Evolutionary conservation across 805 yeast species (phyloP).

Genomic region (Barnettozyma sucrosica): DNA sequence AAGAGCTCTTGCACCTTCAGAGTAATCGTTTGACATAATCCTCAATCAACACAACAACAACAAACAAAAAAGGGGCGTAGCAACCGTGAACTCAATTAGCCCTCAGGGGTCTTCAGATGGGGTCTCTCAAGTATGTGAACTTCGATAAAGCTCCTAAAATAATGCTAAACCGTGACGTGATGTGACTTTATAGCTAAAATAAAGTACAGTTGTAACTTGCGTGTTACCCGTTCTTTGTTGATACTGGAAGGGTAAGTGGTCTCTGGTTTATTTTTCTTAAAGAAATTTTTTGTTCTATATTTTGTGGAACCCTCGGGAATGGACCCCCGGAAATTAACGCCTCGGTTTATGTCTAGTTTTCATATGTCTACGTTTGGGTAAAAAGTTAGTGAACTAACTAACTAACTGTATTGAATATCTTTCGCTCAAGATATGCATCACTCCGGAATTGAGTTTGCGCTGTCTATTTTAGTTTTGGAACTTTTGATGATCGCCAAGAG

Average conservation of each 20-base stretch:
- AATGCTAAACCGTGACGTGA: not conserved
- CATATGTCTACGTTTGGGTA: too few species aligned
- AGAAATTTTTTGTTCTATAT: not conserved
- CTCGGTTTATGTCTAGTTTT: not conserved
- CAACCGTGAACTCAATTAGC: not conserved
- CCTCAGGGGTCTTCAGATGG: not conserved
- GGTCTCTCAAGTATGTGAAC: not conserved
- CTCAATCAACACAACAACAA: not conserved
- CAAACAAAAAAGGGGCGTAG: not conserved
- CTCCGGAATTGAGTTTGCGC: slow-evolving; percentile 11
- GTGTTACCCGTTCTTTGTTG: slow-evolving; percentile 3
- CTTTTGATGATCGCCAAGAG: slow-evolving; percentile 5
- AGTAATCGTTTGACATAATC: slow-evolving; percentile 16
- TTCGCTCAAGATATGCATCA: not conserved
- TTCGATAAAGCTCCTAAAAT: not conserved
- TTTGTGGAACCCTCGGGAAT: not conserved
- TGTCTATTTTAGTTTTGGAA: slow-evolving; percentile 15
- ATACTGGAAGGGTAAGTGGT: slow-evolving; percentile 6
- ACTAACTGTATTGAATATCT: not conserved
- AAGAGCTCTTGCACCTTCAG: slow-evolving; percentile 25
- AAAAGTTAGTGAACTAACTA: too few species aligned
- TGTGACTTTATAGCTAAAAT: not conserved
- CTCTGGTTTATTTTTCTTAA: not conserved
- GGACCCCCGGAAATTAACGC: not conserved
- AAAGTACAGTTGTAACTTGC: not conserved